Percentiles rank a stretch among this genome's conserved stretches.
phyloP scores from a whole-genome alignment of 2,329 filamentous ascomycete species.

The Paracoccidioides lutzii region DNA sequence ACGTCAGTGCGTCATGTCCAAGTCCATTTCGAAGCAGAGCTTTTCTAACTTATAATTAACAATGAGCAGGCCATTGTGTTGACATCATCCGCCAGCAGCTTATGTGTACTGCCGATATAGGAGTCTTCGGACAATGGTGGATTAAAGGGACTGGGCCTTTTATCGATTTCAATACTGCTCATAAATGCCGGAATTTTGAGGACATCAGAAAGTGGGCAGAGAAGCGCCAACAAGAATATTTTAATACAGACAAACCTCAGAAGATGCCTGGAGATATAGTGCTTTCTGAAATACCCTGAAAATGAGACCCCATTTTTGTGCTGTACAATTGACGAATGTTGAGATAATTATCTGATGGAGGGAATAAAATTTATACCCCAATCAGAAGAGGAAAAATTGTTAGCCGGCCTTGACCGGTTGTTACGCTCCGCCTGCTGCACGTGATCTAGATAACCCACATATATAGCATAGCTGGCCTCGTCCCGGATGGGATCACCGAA shows the following conservation, averaged over 20 bases:
- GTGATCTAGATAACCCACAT: too few species aligned
- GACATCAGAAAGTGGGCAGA: conserved; percentile 43
- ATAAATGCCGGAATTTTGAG: conserved; percentile 47
- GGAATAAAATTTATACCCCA: too few species aligned
- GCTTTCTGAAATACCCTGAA: conserved; percentile 6
- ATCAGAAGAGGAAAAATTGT: too few species aligned
- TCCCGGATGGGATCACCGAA: too few species aligned
- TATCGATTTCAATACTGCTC: conserved; percentile 50
- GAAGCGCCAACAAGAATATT: conserved; percentile 29
- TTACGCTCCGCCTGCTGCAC: too few species aligned
- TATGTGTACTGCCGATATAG: conserved; percentile 51
- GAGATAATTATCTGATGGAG: too few species aligned
- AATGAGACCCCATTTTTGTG: background rate
- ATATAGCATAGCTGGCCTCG: too few species aligned
- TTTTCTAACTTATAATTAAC: background rate
- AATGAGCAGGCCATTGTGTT: conserved; percentile 41
- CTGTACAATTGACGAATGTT: background rate
- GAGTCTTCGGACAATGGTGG: conserved; percentile 50
- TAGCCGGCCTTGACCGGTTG: too few species aligned
- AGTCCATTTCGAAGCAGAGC: background rate
- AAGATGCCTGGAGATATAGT: conserved; percentile 4
- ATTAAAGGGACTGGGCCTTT: conserved; percentile 40
- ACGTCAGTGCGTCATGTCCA: conserved; percentile 29
- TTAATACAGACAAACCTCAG: background rate
- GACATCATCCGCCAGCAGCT: conserved; percentile 50